phyloP scores from a whole-genome alignment of 148 eudicot genomes.

The Selenicereus undatus region DNA sequence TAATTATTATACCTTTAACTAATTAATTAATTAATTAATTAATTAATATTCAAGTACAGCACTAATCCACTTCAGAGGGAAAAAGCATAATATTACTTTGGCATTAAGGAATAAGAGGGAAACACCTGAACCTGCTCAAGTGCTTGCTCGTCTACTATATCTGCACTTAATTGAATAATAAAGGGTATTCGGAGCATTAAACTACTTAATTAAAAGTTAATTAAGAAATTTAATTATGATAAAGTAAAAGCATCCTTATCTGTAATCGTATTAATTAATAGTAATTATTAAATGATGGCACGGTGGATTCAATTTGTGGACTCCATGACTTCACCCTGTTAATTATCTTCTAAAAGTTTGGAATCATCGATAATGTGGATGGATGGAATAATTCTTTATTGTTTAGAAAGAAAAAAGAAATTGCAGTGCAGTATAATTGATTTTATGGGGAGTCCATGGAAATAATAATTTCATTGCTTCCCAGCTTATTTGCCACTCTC shows the following conservation, averaged over 20 bases:
- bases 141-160: background rate
- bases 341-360: background rate
- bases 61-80: background rate
- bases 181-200: background rate
- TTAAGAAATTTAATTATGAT: background rate
- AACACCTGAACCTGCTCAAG: background rate
- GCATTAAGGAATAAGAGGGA: background rate
- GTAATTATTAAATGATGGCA: background rate
- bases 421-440: background rate
- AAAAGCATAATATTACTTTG: background rate
- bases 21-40: background rate
- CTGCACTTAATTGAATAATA: background rate
- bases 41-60: background rate
- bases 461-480: background rate
- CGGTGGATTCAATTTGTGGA: background rate
- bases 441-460: background rate
- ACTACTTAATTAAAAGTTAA: background rate
- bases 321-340: background rate
- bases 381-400: background rate
- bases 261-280: background rate
- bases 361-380: background rate
- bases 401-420: background rate
- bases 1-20: background rate
- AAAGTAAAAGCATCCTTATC: background rate
- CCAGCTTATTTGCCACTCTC: background rate